Base-by-base conservation (phyloP, 148 eudicot species). In the Rhododendron vialii region DNA sequence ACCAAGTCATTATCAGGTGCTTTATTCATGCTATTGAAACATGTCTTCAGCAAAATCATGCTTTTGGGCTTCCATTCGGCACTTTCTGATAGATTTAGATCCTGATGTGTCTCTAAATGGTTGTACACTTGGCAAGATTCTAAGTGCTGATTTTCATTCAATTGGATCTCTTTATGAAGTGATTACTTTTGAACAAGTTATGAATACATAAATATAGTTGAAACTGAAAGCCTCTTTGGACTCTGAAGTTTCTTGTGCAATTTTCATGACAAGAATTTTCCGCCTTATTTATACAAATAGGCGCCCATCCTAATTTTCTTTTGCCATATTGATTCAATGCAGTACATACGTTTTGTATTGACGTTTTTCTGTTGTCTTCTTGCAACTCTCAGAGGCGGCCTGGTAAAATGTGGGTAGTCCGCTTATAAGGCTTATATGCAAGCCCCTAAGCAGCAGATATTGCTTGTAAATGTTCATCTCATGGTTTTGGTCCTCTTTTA, bases 1-100 rank as follows among this genome's bases (percentile, higher is more conserved):
- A 48, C 87, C 90, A 36, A 88, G 85, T 88, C 91, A 93, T 51
- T 89, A 89, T 81, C 92, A 93, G 93, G 93, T 94, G 85, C 76
- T 84, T 80, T 59, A 26, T 38, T 12, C 9, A 47, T 28, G 50
- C 67, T 26, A 33, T 35, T 22, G 35, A 0, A 53, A 38, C 59
- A 20, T 75, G 79, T 75, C 13, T 17, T 36, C 11, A 36, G n/a
- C 3, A 17, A 80, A 50, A 80, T 48, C 9, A 51, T 24, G 45
- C 35, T 47, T 79, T 79, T 47, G 26, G 82, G 59, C 59, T 79
- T 35, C 59, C 36, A 79, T 28, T 79, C 1, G 2, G 20, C 1
- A 79, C 12, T 47, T 47, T 47, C 35, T 79, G 59, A 47, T 14
- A 30, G 20, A 50, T 79, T 79, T 7, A 48, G 15, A 55, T 79